Base-by-base conservation (phyloP, 1,284 basidiomycete species). In the Sanghuangporus sanghuang region DNA sequence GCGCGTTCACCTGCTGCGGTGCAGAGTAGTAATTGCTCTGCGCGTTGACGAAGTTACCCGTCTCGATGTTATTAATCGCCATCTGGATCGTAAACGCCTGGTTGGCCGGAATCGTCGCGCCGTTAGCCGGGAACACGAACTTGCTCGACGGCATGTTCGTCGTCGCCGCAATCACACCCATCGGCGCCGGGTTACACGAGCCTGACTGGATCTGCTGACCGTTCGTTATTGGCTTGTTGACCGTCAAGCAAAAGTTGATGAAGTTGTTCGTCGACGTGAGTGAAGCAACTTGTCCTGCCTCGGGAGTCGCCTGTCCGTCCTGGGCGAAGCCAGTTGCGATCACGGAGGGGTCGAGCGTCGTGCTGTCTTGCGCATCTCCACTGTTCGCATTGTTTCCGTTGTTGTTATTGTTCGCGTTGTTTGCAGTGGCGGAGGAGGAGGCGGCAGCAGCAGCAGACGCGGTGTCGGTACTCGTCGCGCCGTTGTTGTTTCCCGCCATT, bases 231-330 rank as follows among this genome's bases (percentile, higher is more conserved):
- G 82, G 81, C 57, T 82, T 75, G 66, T 81, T 76, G 32, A 77
- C 74, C 27, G 78, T 82, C 42, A 79, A 70, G 70, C 84, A 87
- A 75, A 84, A 86, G 78, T 88, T 86, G 78, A 89, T 87, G 75
- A 86, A 90, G 76, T 90, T 89, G 78, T 90, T 89, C 48, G 76
- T 77, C 50, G 83, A 85, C 16, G 86, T 88, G 59, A 83, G 71
- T 11, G 85, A 87, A 4, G 83, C 71, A 59, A 84, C 81, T 72
- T 86, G 84, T 63, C 83, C 81, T 69, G 73, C 76, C 23, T 75
- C 71, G 11, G 78, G 78, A 27, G 75, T 68, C 35, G 69, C 64
- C 68, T 81, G 78, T 65, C 82, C 85, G 67, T 84, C 68, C 59
- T 82, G 77, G 52, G 77, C 76, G 70, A 86, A 85, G 64, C 79